Conservation (phyloP, 208 protist species). For the Trypanosomatidae sp. region DNA sequence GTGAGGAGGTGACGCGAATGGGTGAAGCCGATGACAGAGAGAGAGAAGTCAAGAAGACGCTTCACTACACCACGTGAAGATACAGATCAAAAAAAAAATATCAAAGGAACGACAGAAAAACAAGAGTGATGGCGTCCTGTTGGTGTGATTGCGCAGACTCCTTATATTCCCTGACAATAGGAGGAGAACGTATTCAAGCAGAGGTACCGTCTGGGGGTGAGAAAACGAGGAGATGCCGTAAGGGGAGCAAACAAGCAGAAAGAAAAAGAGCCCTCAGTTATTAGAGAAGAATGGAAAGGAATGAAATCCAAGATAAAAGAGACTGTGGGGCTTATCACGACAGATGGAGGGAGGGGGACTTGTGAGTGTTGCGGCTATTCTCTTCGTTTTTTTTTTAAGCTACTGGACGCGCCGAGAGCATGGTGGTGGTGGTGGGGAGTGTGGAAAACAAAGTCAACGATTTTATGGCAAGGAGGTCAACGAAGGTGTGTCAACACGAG, state of each 20-base stretch:
- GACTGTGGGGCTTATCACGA: too few relatives aligned
- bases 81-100: not conserved
- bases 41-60: not conserved
- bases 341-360: too few relatives aligned
- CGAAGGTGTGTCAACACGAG: conserved; percentile 1
- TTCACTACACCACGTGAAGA: not conserved
- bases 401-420: not conserved
- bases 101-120: conserved; percentile 6
- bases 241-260: too few relatives aligned
- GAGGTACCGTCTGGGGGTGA: not conserved
- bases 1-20: too few relatives aligned
- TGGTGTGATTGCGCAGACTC: too few relatives aligned
- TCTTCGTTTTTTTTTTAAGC: conserved; percentile 18
- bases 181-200: conserved; percentile 4
- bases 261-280: too few relatives aligned
- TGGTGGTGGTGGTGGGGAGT: conserved; percentile 4
- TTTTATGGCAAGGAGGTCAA: conserved; percentile 1
- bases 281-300: too few relatives aligned
- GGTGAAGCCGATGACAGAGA: not conserved
- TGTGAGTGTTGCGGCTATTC: too few relatives aligned
- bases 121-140: not conserved
- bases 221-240: too few relatives aligned
- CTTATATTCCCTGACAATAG: not conserved
- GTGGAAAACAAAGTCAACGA: conserved; percentile 4
- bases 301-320: too few relatives aligned